Percentiles rank a stretch among this genome's conserved stretches.
Evolutionary conservation across 805 yeast species (phyloP).

Genomic region (Teunomyces cretensis): DNA sequence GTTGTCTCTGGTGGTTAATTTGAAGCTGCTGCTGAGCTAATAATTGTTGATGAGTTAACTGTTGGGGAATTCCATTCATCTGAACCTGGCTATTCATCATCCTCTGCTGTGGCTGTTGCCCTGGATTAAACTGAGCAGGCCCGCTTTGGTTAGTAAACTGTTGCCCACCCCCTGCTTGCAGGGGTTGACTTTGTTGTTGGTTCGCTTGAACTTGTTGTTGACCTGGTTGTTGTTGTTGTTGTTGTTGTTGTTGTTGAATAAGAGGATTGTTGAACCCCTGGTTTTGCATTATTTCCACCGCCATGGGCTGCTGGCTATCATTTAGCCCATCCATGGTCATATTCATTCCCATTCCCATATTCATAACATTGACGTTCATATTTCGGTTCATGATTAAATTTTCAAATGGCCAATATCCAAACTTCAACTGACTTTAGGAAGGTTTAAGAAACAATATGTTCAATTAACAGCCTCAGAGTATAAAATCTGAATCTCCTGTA

Average conservation of each 20-base stretch:
- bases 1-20: constrained; percentile 11
- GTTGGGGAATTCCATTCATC: constrained; percentile 8
- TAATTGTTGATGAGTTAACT: constrained; percentile 8
- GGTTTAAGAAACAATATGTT: not conserved
- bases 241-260: constrained; percentile 10
- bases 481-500: not conserved
- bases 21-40: constrained; percentile 12
- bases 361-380: constrained; percentile 9
- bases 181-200: constrained; percentile 1
- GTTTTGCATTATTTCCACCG: constrained; percentile 9
- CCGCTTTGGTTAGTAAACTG: constrained; percentile 1
- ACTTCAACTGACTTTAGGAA: constrained; percentile 1
- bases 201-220: constrained; percentile 6
- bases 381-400: constrained; percentile 9
- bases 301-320: constrained; percentile 9
- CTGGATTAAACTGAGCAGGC: not conserved
- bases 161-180: constrained; percentile 1
- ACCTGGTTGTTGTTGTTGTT: constrained; percentile 8
- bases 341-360: constrained; percentile 11
- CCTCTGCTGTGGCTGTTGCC: constrained; percentile 7
- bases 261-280: constrained; percentile 7
- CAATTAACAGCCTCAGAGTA: not conserved
- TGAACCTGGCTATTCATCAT: constrained; percentile 7
- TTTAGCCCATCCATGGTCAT: constrained; percentile 7
- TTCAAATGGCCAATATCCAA: constrained; percentile 1